These are phyloP conservation scores for Aspergillus spinulosporus DNA, from an alignment of 2,329 filamentous ascomycete genomes.

Conservation along the genomic window DNA sequence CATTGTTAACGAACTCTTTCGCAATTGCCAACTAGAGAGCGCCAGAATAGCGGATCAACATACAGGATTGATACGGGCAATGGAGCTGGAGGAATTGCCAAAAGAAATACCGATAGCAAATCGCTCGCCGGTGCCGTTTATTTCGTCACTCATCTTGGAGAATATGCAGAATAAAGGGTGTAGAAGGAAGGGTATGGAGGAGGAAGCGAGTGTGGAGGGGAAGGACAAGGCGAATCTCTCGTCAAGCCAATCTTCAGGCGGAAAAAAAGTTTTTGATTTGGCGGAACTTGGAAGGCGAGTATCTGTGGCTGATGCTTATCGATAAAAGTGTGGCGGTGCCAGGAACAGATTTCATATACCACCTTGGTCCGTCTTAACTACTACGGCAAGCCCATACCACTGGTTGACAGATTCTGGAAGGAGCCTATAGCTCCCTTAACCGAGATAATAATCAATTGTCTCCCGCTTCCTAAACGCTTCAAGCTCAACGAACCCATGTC, in stretches of 20 bases:
- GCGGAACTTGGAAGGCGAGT: conserved; percentile 20
- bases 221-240: conserved; percentile 5
- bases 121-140: conserved; percentile 55
- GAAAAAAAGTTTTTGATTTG: conserved; percentile 40
- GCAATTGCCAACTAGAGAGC: background rate
- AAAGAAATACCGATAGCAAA: conserved; percentile 92
- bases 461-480: background rate
- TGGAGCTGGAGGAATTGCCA: conserved; percentile 97
- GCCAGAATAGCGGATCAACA: conserved; percentile 10
- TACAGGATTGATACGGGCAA: conserved; percentile 76
- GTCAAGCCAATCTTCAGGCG: conserved; percentile 14
- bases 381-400: too few relatives aligned
- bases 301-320: conserved; percentile 39
- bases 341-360: background rate
- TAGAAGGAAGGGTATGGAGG: background rate
- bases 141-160: conserved; percentile 53
- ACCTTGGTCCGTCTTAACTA: too few relatives aligned
- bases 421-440: too few relatives aligned
- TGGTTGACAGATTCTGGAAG: too few relatives aligned
- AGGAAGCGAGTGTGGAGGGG: conserved; percentile 22
- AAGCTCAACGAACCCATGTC: background rate
- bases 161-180: conserved; percentile 16
- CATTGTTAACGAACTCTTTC: background rate
- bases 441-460: background rate
- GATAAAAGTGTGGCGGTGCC: conserved; percentile 36